Evolutionary conservation across 257 asterid genomes (phyloP).

Genomic region (Solanum appendiculatum): DNA sequence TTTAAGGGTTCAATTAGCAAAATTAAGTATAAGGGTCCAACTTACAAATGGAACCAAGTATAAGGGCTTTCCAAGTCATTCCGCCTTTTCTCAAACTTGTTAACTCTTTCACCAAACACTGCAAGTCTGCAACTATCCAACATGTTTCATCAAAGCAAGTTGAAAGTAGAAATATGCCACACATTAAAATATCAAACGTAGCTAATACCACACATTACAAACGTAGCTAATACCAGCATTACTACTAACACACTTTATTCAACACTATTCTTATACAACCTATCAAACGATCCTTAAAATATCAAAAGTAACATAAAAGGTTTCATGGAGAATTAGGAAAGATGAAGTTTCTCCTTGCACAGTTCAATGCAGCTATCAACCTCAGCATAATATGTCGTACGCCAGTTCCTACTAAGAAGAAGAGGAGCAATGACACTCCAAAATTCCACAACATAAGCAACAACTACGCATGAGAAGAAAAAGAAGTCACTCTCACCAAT

Average conservation of each 20-base stretch:
- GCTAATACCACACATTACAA: not conserved
- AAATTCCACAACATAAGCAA: constrained; percentile 9
- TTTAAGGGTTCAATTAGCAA: no score
- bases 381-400: constrained; percentile 2
- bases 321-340: not conserved
- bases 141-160: not conserved
- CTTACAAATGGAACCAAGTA: no score
- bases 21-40: no score
- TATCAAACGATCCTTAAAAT: not conserved
- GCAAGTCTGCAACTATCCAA: not conserved
- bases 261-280: not conserved
- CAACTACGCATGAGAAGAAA: constrained; percentile 11
- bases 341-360: not conserved
- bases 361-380: constrained; percentile 1
- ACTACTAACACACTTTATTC: not conserved
- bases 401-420: constrained; percentile 1
- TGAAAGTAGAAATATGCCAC: not conserved
- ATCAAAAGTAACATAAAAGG: not conserved
- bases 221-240: not conserved
- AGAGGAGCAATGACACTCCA: constrained; percentile 10
- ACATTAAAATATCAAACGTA: not conserved
- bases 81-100: not conserved
- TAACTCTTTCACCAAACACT: not conserved
- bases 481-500: constrained; percentile 8
- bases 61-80: no score